Evolutionary conservation across 2,329 filamentous ascomycete species (phyloP), one percentile per base, ranked within the genome.

Genomic region (Trichoderma koningii): DNA sequence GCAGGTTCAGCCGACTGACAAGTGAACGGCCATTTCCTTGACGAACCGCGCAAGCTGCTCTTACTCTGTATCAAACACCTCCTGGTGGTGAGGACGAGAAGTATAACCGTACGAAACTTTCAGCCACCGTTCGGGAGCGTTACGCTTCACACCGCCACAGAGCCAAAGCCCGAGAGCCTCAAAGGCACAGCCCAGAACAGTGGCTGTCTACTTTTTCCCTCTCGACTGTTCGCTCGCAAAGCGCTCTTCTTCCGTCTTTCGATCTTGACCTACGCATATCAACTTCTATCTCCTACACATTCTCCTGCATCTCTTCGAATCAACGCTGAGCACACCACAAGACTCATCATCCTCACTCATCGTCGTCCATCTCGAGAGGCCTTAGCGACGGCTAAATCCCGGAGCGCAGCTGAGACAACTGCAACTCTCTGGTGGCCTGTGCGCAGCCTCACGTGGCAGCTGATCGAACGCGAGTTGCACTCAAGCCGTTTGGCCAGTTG

Each of bases 391-490:
- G 65, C 42, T 66, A 66, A 66, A 55, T 5, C 21, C 51, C 65
- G 65, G 42, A 30, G 26, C 21, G 19, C 56, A 51, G 30, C 47
- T 51, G 45, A 38, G 42, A 47, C 34, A 48, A 19, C 19, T 34
- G 45, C 60, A 38, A 42, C 21, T 15, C 12, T 26, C 21, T 38
- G 56, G 45, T 71, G 69, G 70, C 64, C 69, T 67, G 70, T 71
- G 70, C 70, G 59, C 60, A 55, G 55, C 61, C 69, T 71, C 70
- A 71, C 69, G 70, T 71, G 70, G 41, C 57, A 19, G 53, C 48
- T 57, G 50, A 55, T 63, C 44, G 50, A 66, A 55, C 64, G 64
- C 64, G 59, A 63, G 59, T 55, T 51, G 50, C 47, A 41, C 63
- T 59, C 55, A 51, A 14, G n/a, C 55, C 47, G 53, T 53, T 64